These are phyloP conservation scores for Hypoxylon intermedium DNA, from an alignment of 495 filamentous ascomycete genomes.

Conservation along the genomic window DNA sequence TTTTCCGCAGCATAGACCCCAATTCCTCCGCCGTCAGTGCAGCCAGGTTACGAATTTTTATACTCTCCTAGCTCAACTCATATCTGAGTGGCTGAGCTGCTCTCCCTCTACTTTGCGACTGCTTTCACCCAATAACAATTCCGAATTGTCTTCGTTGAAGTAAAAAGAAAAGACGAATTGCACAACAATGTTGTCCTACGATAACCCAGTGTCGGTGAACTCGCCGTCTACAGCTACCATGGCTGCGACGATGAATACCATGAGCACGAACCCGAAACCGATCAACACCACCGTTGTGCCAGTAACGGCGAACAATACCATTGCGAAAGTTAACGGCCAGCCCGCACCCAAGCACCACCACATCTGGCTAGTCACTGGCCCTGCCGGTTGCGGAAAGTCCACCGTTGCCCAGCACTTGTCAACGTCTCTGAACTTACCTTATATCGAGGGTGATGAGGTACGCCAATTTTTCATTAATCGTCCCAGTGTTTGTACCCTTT, in stretches of 20 bases:
- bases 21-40: slow-evolving; percentile 16
- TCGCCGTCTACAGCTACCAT: slow-evolving; percentile 42
- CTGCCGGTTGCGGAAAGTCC: slow-evolving; percentile 95
- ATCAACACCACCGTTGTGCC: slow-evolving; percentile 40
- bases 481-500: neutral
- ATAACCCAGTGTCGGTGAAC: slow-evolving; percentile 47
- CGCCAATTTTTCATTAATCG: slow-evolving; percentile 43
- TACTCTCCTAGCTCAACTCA: slow-evolving; percentile 14
- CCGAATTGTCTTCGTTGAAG: slow-evolving; percentile 2
- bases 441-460: slow-evolving; percentile 96
- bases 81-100: slow-evolving; percentile 7
- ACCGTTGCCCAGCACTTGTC: slow-evolving; percentile 85
- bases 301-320: slow-evolving; percentile 39
- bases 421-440: slow-evolving; percentile 73
- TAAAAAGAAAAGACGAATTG: neutral
- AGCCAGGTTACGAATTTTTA: slow-evolving; percentile 6
- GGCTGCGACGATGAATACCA: slow-evolving; percentile 43
- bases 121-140: neutral
- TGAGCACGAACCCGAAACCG: slow-evolving; percentile 45
- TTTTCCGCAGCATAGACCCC: slow-evolving; percentile 1
- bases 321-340: slow-evolving; percentile 35
- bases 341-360: slow-evolving; percentile 64
- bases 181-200: slow-evolving; percentile 53
- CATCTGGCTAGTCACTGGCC: slow-evolving; percentile 97
- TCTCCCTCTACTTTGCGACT: neutral